Conservation (phyloP, 1,284 basidiomycete species). For the Inonotus obliquus region DNA sequence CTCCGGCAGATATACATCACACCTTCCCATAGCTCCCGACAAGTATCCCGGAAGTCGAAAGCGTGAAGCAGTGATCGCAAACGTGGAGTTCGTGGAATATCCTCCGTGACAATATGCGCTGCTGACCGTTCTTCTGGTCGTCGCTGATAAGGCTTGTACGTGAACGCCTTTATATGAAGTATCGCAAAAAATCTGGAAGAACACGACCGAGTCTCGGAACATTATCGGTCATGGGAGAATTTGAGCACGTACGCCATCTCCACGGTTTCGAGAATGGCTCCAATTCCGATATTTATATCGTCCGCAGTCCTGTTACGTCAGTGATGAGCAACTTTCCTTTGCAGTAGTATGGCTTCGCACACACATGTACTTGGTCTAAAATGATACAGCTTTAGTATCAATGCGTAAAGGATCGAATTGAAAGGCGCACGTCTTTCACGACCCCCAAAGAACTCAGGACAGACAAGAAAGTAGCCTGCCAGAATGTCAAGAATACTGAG, state of each 20-base stretch:
- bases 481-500: slow-evolving; percentile 75
- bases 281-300: slow-evolving; percentile 71
- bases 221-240: background rate
- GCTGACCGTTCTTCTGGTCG: slow-evolving; percentile 9
- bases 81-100: slow-evolving; percentile 39
- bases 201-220: slow-evolving; percentile 11
- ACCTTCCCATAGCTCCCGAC: slow-evolving; percentile 53
- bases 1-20: slow-evolving; percentile 50
- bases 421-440: slow-evolving; percentile 54
- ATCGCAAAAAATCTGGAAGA: slow-evolving; percentile 56
- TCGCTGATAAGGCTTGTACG: slow-evolving; percentile 56
- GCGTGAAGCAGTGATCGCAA: slow-evolving; percentile 55
- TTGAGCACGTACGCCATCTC: slow-evolving; percentile 65
- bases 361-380: background rate
- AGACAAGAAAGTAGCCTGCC: slow-evolving; percentile 66
- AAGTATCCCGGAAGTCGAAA: slow-evolving; percentile 64
- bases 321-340: background rate
- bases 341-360: background rate
- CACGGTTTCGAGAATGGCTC: slow-evolving; percentile 64
- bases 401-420: background rate
- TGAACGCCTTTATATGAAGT: slow-evolving; percentile 71
- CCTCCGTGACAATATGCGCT: slow-evolving; percentile 26
- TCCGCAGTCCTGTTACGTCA: slow-evolving; percentile 51
- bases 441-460: slow-evolving; percentile 56
- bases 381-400: background rate